Conservation (phyloP, 176 grass and related monocot species). For the Musa schizocarpa region DNA sequence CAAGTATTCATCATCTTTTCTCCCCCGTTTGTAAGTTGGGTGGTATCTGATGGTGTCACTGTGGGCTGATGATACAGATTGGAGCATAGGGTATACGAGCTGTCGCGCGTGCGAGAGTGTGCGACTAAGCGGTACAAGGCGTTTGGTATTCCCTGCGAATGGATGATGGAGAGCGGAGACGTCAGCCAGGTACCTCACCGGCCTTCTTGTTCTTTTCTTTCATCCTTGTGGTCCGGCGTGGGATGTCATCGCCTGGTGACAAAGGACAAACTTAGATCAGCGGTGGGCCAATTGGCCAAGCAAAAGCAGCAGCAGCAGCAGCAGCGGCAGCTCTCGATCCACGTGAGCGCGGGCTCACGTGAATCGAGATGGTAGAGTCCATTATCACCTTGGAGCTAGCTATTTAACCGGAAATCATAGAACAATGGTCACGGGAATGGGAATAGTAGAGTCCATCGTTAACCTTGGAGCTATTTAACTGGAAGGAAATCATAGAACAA, state of each 20-base stretch:
- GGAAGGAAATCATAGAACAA: no score
- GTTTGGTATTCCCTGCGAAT: constrained; percentile 75
- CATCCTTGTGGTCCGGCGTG: no score
- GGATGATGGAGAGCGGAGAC: constrained; percentile 72
- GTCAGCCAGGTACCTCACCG: constrained; percentile 50
- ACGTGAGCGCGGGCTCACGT: neutral
- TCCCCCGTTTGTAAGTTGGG: neutral
- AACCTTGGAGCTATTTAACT: no score
- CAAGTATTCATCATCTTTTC: constrained; percentile 42
- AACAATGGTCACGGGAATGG: neutral
- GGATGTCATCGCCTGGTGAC: neutral
- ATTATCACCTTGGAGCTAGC: no score
- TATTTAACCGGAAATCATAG: no score
- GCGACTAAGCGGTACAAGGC: constrained; percentile 55
- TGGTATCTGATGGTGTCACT: no score
- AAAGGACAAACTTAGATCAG: neutral
- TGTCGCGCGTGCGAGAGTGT: constrained; percentile 61
- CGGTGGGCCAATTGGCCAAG: neutral
- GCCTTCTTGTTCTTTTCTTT: no score
- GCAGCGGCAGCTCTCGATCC: neutral
- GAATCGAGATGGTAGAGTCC: neutral
- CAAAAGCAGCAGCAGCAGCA: no score
- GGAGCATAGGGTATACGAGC: constrained; percentile 83
- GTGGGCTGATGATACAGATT: constrained; percentile 28
- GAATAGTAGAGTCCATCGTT: no score